These are phyloP conservation scores for Chlorella sp. DNA, from an alignment of 139 green algal species.

Conservation along the genomic window DNA sequence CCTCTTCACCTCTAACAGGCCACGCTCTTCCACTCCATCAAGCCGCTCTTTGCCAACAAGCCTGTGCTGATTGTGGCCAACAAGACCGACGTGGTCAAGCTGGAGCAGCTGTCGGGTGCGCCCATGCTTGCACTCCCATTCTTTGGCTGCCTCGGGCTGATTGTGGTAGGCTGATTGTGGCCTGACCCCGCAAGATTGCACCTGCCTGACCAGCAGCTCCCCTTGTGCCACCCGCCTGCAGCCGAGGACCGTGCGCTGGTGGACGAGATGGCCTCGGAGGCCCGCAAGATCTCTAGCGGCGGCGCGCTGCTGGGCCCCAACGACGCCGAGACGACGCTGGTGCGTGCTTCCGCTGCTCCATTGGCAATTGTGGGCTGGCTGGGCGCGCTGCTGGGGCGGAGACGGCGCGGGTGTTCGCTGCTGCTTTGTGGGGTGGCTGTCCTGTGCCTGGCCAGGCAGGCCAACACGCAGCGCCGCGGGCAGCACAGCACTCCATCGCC, in stretches of 20 bases:
- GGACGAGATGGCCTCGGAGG: slow-evolving; percentile 84
- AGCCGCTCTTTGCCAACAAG: slow-evolving; percentile 99
- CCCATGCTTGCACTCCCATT: too few relatives aligned
- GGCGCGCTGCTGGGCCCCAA: slow-evolving; percentile 1
- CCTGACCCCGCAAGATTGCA: too few relatives aligned
- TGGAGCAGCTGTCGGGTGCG: background rate
- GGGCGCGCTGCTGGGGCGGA: too few relatives aligned
- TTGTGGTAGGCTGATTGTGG: too few relatives aligned
- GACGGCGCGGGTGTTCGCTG: too few relatives aligned
- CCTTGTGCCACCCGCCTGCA: background rate
- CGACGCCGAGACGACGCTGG: slow-evolving; percentile 9
- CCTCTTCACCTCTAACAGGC: slow-evolving; percentile 66
- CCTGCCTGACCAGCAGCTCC: too few relatives aligned
- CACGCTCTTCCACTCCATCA: slow-evolving; percentile 97
- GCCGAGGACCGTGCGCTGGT: slow-evolving; percentile 74
- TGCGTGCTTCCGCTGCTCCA: background rate
- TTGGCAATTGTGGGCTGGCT: too few relatives aligned
- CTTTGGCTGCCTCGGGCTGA: too few relatives aligned
- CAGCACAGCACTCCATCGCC: background rate
- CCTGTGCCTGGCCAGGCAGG: too few relatives aligned
- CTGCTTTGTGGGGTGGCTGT: too few relatives aligned
- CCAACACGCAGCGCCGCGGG: background rate
- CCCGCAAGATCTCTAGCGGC: slow-evolving; percentile 44
- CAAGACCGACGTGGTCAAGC: slow-evolving; percentile 77
- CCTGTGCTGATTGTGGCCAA: slow-evolving; percentile 96